Percentiles rank a stretch among this genome's conserved stretches.
Evolutionary conservation across 495 filamentous ascomycete species (phyloP).

Genomic region (Tuber magnatum): DNA sequence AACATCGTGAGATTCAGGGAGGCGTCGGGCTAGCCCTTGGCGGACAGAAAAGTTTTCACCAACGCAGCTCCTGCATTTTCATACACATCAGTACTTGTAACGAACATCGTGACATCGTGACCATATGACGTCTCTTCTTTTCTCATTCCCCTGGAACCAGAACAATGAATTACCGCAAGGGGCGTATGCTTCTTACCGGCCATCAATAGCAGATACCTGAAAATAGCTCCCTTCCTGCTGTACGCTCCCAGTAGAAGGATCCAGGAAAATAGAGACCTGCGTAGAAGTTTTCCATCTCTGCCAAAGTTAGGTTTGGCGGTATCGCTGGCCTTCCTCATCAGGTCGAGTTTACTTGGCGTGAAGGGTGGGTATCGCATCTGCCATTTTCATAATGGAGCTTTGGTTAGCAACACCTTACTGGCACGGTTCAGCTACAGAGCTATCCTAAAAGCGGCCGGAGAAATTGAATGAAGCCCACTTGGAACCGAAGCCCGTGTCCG

Average conservation of each 20-base stretch:
- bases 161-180: not conserved
- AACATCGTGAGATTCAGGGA: slow-evolving; percentile 1
- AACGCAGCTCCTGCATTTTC: slow-evolving; percentile 16
- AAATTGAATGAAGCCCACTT: not conserved
- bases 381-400: not conserved
- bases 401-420: not conserved
- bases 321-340: slow-evolving; percentile 5
- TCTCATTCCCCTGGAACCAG: not conserved
- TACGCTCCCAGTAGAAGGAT: slow-evolving; percentile 17
- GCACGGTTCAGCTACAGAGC: not conserved
- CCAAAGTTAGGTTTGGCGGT: slow-evolving; percentile 21
- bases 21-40: slow-evolving; percentile 19
- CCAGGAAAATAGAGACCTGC: slow-evolving; percentile 10
- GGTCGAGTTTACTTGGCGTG: slow-evolving; percentile 15
- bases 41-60: slow-evolving; percentile 24
- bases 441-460: not conserved
- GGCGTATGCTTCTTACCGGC: slow-evolving; percentile 13
- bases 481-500: not conserved
- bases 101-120: slow-evolving; percentile 26
- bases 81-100: slow-evolving; percentile 15
- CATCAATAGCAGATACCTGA: slow-evolving; percentile 26
- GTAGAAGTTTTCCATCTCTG: slow-evolving; percentile 22
- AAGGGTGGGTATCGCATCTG: slow-evolving; percentile 36
- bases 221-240: slow-evolving; percentile 7
- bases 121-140: slow-evolving; percentile 22